These are phyloP conservation scores for Dictyostelium citrinum DNA, from an alignment of 78 protist genomes.

Conservation along the genomic window DNA sequence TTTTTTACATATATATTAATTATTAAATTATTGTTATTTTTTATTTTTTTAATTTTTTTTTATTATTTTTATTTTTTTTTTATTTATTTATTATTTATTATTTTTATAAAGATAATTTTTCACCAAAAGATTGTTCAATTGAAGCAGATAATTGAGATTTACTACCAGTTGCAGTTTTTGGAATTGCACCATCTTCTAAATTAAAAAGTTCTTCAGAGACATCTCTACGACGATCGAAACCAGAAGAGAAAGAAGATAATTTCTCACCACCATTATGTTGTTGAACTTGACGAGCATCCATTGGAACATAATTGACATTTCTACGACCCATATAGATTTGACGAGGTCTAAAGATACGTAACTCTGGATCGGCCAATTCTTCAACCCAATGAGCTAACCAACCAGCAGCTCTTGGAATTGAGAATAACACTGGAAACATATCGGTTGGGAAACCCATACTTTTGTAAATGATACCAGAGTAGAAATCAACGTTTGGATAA, in stretches of 20 bases:
- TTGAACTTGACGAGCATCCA: background rate
- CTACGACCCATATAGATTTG: slow-evolving; percentile 66
- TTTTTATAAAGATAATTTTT: slow-evolving; percentile 8
- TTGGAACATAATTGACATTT: slow-evolving; percentile 8
- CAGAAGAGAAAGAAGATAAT: slow-evolving; percentile 32
- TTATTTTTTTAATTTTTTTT: background rate
- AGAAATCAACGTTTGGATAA: slow-evolving; percentile 92
- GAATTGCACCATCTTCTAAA: slow-evolving; percentile 43
- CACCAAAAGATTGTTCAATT: slow-evolving; percentile 70
- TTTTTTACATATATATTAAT: too few species aligned
- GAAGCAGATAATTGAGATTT: slow-evolving; percentile 23
- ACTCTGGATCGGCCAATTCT: slow-evolving; percentile 54
- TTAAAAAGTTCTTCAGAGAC: slow-evolving; percentile 24
- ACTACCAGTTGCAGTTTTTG: slow-evolving; percentile 68
- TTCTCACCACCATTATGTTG: background rate
- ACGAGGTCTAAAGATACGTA: slow-evolving; percentile 72
- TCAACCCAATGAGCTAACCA: slow-evolving; percentile 89
- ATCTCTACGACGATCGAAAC: slow-evolving; percentile 40
- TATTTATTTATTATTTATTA: background rate
- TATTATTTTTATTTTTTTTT: background rate
- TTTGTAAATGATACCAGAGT: slow-evolving; percentile 75
- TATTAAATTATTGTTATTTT: too few species aligned
- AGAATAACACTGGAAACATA: slow-evolving; percentile 84
- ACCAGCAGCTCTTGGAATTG: slow-evolving; percentile 84
- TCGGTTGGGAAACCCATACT: slow-evolving; percentile 88